Conservation (phyloP, 192 early-diverging fungal genomes). For the Backusella tarrabulga region DNA sequence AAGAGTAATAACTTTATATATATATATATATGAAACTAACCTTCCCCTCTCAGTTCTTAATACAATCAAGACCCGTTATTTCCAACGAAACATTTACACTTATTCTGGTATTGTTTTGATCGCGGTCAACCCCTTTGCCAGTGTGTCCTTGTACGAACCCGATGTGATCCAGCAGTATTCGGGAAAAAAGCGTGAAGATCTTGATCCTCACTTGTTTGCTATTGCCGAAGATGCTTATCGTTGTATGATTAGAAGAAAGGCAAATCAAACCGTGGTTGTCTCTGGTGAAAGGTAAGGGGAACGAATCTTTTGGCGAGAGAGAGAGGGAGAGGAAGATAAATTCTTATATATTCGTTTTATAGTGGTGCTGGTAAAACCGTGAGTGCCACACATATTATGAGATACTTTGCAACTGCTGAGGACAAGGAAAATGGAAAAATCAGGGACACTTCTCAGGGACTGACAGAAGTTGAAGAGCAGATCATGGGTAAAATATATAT, state of each 20-base stretch:
- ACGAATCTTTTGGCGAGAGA: background rate
- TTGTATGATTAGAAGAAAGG: constrained; percentile 86
- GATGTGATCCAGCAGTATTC: constrained; percentile 93
- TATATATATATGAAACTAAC: background rate
- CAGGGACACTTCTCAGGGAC: constrained; percentile 42
- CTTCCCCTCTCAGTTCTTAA: constrained; percentile 68
- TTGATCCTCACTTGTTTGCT: constrained; percentile 98
- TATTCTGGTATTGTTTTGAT: constrained; percentile 99
- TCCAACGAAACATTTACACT: constrained; percentile 94
- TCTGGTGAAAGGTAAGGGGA: constrained; percentile 79
- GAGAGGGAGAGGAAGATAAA: background rate
- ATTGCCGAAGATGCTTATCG: constrained; percentile 98
- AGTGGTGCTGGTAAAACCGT: constrained; percentile 97
- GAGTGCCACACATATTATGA: constrained; percentile 96
- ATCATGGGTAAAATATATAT: constrained; percentile 52
- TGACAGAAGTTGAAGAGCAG: constrained; percentile 79
- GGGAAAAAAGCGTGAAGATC: constrained; percentile 87
- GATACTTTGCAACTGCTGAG: constrained; percentile 88
- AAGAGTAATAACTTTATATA: background rate
- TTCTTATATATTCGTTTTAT: background rate
- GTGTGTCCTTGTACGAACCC: constrained; percentile 83
- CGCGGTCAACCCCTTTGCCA: constrained; percentile 94
- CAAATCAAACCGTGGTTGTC: constrained; percentile 98
- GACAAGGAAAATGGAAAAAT: constrained; percentile 52
- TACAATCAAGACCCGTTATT: constrained; percentile 90